Evolutionary conservation across 306 rosid genomes (phyloP), one percentile per base, ranked within the genome.

Genomic region (Oemleria cerasiformis): DNA sequence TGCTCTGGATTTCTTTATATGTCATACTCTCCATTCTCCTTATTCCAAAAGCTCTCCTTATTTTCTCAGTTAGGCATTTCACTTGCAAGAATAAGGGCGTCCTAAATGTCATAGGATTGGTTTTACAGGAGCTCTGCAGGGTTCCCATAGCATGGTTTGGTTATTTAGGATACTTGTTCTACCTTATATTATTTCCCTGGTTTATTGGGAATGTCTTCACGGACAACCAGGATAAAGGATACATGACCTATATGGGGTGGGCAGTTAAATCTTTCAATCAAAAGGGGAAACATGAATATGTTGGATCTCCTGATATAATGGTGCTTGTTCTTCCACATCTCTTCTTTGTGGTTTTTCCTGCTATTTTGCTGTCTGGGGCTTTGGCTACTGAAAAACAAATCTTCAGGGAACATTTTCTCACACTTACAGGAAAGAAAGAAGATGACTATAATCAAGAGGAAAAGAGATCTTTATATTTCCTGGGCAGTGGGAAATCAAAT

Each of bases 201-300:
- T 83, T 87, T 74, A 54, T 68, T 48, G 99, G 97, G 65, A 77
- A 80, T 75, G 87, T 94, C 77, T 83, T 89, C 79, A 85, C 90
- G 0, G 90, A 87, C 40, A 95, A 83, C 15, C 54, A 81, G 40
- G 77, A 65, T 47, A 75, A 74, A 77, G 96, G 83, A 67, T 88
- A 86, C 90, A 89, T 94, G 96, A 94, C 99, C 65, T 94, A 85
- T 70, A 79, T 67, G 85, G 99, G 99, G 16, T 94, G 99, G 99
- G 88, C 69, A 15, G 72, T 91, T 42, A 78, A 78, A 79, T 76
- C 83, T 80, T 73, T 80, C 50, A 43, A 74, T 76, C 88, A 74
- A 70, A 76, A 56, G 36, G 73, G 81, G 75, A 86, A 74, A 56
- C 88, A 75, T 75, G 87, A 83, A 65, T 91, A 85, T 71, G 63